These are phyloP conservation scores for Auriscalpium microsporum DNA, from an alignment of 768 basidiomycete genomes.

Conservation along the genomic window DNA sequence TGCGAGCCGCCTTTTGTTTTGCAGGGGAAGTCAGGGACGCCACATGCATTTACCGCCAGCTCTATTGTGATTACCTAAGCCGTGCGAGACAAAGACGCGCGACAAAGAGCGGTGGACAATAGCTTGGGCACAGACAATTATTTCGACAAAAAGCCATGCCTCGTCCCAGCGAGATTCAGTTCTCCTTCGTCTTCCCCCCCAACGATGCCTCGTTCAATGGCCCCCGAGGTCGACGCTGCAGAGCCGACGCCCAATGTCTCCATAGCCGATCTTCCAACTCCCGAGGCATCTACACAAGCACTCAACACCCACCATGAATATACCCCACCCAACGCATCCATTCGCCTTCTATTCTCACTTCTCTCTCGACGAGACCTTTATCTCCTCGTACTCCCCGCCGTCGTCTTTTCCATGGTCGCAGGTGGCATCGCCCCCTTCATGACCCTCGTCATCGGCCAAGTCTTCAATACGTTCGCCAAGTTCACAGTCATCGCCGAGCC, in stretches of 20 bases:
- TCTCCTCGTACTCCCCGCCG: constrained; percentile 54
- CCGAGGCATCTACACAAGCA: constrained; percentile 12
- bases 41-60: too few species aligned
- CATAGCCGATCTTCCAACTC: constrained; percentile 13
- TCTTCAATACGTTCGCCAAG: constrained; percentile 62
- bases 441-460: constrained; percentile 72
- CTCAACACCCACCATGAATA: constrained; percentile 17
- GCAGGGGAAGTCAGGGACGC: too few species aligned
- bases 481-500: constrained; percentile 40
- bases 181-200: constrained; percentile 10
- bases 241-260: constrained; percentile 18
- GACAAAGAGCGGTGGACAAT: constrained; percentile 3
- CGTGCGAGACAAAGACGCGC: background rate
- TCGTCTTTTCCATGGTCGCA: constrained; percentile 49
- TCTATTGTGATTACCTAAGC: constrained; percentile 16
- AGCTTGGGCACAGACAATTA: constrained; percentile 6
- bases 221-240: constrained; percentile 18
- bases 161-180: background rate
- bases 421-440: constrained; percentile 79
- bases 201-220: constrained; percentile 20
- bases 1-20: too few species aligned
- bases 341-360: constrained; percentile 61
- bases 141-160: constrained; percentile 24
- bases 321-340: constrained; percentile 25
- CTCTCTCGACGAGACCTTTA: constrained; percentile 48